Conservation (phyloP, 2,329 filamentous ascomycete species). For the Sclerotinia borealis region DNA sequence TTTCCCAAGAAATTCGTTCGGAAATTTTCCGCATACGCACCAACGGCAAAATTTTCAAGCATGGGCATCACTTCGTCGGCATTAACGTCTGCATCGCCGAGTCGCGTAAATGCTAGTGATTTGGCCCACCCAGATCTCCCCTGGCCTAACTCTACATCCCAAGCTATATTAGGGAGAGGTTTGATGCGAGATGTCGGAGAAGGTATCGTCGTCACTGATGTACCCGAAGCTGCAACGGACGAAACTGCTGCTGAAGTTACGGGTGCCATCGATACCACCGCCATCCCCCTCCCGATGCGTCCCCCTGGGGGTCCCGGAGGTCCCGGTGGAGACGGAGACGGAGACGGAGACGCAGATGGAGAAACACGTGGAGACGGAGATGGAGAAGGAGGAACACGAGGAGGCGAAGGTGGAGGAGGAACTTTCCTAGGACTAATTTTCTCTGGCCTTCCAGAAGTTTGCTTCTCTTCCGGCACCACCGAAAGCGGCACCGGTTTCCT, state of each 20-base stretch:
- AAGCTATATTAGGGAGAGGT: neutral
- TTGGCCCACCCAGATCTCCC: neutral
- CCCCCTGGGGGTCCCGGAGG: neutral
- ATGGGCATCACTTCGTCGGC: neutral
- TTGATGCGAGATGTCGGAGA: no score
- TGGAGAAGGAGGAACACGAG: neutral
- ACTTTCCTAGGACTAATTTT: no score
- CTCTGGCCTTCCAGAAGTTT: neutral
- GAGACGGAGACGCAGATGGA: no score
- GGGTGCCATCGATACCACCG: neutral
- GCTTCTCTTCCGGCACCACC: no score
- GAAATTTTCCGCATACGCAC: neutral
- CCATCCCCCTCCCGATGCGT: neutral
- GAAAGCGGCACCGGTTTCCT: neutral
- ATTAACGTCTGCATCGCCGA: neutral
- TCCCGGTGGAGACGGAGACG: neutral
- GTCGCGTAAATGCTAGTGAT: neutral
- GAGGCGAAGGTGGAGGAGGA: neutral
- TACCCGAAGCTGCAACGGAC: neutral
- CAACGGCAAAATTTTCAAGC: no score
- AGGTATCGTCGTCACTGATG: no score
- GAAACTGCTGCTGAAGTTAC: neutral
- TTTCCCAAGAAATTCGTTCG: neutral
- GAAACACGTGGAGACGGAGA: neutral
- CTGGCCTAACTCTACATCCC: neutral